These are phyloP conservation scores for Dendrobium officinale DNA, from an alignment of 106 monocot genomes.

Conservation along the genomic window DNA sequence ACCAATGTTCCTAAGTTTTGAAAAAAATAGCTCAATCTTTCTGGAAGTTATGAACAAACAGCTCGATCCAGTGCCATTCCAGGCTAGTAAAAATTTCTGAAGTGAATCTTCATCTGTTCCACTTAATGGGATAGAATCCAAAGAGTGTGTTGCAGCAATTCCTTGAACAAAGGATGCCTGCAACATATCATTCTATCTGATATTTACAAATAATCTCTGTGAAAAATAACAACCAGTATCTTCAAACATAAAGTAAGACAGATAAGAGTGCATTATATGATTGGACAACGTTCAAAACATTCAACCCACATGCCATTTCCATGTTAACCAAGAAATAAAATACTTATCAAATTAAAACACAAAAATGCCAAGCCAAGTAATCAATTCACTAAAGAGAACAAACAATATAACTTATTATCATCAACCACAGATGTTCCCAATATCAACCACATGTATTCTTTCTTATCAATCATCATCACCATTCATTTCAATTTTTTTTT, in stretches of 20 bases:
- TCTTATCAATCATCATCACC: not conserved
- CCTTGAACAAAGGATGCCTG: slow-evolving; percentile 5
- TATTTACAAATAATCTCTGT: not conserved
- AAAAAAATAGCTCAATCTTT: slow-evolving; percentile 8
- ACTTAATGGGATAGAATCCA: not conserved
- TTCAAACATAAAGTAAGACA: not conserved
- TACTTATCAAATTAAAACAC: not conserved
- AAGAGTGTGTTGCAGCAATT: not conserved
- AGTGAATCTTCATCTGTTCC: not conserved
- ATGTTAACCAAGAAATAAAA: not conserved
- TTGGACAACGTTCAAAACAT: not conserved
- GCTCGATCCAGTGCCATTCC: not conserved
- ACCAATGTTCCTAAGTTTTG: not conserved
- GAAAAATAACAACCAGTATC: not conserved
- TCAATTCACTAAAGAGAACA: not conserved
- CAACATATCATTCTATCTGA: not conserved
- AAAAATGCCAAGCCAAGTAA: not conserved
- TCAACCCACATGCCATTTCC: not conserved
- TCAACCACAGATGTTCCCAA: not conserved
- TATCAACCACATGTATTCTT: not conserved
- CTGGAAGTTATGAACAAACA: slow-evolving; percentile 13
- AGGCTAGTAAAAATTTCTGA: not conserved
- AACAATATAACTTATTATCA: not conserved
- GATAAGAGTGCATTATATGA: not conserved
- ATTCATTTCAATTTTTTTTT: not conserved